phyloP scores from a whole-genome alignment of 495 filamentous ascomycete genomes.

The Xylaria palmicola region DNA sequence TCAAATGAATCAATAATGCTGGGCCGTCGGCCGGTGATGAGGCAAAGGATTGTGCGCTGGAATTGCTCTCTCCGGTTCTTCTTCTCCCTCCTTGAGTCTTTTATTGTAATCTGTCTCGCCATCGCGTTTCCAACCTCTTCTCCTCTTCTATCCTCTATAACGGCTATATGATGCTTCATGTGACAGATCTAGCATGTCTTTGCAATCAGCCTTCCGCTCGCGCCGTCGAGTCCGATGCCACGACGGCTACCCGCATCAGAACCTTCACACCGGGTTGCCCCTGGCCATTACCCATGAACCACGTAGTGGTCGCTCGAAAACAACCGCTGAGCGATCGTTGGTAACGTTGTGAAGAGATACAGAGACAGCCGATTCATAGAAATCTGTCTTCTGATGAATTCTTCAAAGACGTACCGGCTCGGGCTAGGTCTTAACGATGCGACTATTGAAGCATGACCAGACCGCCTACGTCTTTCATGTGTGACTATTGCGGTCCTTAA shows the following conservation, averaged over 20 bases:
- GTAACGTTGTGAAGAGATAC: background rate
- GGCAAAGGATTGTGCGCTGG: constrained; percentile 3
- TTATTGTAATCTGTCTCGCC: background rate
- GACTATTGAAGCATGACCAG: background rate
- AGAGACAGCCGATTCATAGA: background rate
- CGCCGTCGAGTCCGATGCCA: constrained; percentile 3
- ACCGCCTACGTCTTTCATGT: background rate
- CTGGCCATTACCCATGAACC: constrained; percentile 11
- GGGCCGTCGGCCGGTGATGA: background rate
- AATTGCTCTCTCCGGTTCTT: background rate
- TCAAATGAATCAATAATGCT: background rate
- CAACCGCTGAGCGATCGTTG: background rate
- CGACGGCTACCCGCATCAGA: constrained; percentile 12
- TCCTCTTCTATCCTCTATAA: background rate
- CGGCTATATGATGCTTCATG: background rate
- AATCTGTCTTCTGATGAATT: too few relatives aligned
- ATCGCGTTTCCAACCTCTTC: too few relatives aligned
- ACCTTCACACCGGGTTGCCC: constrained; percentile 7
- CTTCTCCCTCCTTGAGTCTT: background rate
- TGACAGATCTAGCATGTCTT: background rate
- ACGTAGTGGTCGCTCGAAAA: background rate
- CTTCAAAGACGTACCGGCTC: too few relatives aligned
- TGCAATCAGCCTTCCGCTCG: background rate
- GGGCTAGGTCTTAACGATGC: background rate
- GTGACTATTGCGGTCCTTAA: background rate